These are phyloP conservation scores for Guadua angustifolia DNA, from an alignment of 176 grass and related monocot genomes.

Conservation along the genomic window DNA sequence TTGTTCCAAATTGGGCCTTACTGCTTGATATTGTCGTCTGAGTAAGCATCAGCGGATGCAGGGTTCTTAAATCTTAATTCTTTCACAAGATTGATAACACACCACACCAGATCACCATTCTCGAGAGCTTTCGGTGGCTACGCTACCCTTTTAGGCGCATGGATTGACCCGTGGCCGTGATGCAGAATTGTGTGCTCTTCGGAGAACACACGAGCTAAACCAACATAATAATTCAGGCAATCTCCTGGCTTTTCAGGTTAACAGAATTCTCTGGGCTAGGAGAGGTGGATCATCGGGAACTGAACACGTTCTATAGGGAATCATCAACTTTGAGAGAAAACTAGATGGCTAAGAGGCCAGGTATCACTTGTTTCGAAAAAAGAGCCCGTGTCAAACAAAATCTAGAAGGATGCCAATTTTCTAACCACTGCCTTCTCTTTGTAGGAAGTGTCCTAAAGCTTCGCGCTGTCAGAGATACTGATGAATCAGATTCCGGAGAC, in stretches of 20 bases:
- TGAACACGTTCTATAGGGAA: neutral
- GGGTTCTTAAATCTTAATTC: neutral
- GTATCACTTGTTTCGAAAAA: no score
- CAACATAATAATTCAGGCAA: neutral
- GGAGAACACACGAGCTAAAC: neutral
- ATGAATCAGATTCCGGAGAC: neutral
- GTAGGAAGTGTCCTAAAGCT: neutral
- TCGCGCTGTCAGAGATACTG: neutral
- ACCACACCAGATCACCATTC: neutral
- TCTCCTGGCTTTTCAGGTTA: neutral
- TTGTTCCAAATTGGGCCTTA: neutral
- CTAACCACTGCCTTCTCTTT: neutral
- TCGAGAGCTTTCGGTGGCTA: slow-evolving; percentile 16
- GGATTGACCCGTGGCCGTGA: neutral
- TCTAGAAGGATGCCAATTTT: neutral
- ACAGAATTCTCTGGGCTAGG: neutral
- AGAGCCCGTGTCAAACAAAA: neutral
- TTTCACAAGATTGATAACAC: neutral
- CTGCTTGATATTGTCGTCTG: neutral
- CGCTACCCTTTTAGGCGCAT: neutral
- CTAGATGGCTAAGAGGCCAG: neutral
- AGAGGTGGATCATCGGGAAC: neutral
- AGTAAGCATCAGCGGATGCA: neutral
- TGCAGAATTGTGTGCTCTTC: neutral
- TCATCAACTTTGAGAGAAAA: neutral